Evolutionary conservation across 2,329 filamentous ascomycete genomes (phyloP), one percentile per base, ranked within the genome.

Genomic region (Leptographium radiaticola): DNA sequence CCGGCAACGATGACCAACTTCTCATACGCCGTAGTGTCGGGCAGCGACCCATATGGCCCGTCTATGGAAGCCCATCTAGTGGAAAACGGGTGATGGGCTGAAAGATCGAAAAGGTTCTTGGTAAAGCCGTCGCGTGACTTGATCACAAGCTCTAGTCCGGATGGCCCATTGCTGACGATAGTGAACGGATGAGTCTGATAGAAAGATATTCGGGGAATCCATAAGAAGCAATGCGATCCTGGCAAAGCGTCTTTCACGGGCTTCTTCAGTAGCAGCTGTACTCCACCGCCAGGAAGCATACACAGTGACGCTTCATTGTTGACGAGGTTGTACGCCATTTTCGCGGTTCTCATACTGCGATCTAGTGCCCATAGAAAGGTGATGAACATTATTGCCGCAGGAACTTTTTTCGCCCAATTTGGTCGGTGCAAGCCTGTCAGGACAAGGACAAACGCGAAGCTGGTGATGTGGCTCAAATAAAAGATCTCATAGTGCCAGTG

Each of bases 11-110:
- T 46, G 3, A 58, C 40, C 6, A 58, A 7, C 20, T 49, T 48
- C 20, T 58, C 57, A 46, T 55, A 53, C 16, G 18, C 8, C 15
- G 7, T 33, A 9, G 18, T 25, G 18, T 58, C 55, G 4, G 53
- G 53, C 6, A 57, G 34, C 5, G 51, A 39, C 2, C 57, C 55
- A 30, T 58, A 58, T 5, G 57, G 57, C n/a, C 57, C 57, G 18
- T 58, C 57, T 8, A 54, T 18, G 1, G 55, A 55, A 4, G 53
- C 57, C 33, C 52, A 51, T 13, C 7, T 10, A 18, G 15, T 13
- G 10, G 8, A 18, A 4, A 9, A 13, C 6, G 39, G 49, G 9
- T 9, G 39, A 9, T 9, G 39, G 16, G n/a, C 18, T 6, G 49
- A 25, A 20, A 43, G 36, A 2, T 33, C 25, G 39, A 2, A 44